Conservation (phyloP, 2,329 filamentous ascomycete species). For the Chrysoporthe deuterocubensis region DNA sequence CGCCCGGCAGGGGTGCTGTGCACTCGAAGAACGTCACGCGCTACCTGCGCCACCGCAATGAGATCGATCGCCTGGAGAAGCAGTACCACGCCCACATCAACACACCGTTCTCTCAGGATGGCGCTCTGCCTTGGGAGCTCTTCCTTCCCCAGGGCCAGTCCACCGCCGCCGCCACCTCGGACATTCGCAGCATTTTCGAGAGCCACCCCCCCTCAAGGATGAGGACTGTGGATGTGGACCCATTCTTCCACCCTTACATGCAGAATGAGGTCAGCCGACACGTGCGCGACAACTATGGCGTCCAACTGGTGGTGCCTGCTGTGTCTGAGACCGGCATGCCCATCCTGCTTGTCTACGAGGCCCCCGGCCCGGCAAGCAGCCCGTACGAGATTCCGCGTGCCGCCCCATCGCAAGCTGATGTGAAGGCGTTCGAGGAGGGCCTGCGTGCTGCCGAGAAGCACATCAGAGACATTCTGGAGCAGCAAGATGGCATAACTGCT, state of each 20-base stretch:
- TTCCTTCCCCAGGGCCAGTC: slow-evolving; percentile 88
- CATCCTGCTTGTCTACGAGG: slow-evolving; percentile 76
- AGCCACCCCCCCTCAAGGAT: slow-evolving; percentile 76
- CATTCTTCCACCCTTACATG: slow-evolving; percentile 79
- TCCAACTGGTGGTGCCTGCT: slow-evolving; percentile 74
- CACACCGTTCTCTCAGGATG: slow-evolving; percentile 71
- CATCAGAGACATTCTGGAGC: slow-evolving; percentile 60
- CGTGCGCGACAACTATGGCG: slow-evolving; percentile 71
- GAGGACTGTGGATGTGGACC: slow-evolving; percentile 68
- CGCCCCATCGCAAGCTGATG: slow-evolving; percentile 54
- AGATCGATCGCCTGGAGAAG: slow-evolving; percentile 81
- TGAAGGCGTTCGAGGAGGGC: slow-evolving; percentile 57
- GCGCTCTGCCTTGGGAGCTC: slow-evolving; percentile 81
- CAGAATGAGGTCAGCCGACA: slow-evolving; percentile 65
- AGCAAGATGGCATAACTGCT: slow-evolving; percentile 60
- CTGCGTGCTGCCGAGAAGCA: slow-evolving; percentile 61
- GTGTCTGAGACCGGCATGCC: slow-evolving; percentile 61
- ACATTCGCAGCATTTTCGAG: slow-evolving; percentile 74
- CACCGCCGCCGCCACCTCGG: slow-evolving; percentile 72
- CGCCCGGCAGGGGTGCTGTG: slow-evolving; percentile 70
- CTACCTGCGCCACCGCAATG: slow-evolving; percentile 81
- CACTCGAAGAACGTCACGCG: slow-evolving; percentile 87
- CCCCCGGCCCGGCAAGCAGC: slow-evolving; percentile 52
- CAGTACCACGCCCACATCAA: slow-evolving; percentile 86
- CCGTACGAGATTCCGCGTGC: slow-evolving; percentile 59